Evolutionary conservation across 257 asterid genomes (phyloP).

Genomic region (Galeopsis tetrahit): DNA sequence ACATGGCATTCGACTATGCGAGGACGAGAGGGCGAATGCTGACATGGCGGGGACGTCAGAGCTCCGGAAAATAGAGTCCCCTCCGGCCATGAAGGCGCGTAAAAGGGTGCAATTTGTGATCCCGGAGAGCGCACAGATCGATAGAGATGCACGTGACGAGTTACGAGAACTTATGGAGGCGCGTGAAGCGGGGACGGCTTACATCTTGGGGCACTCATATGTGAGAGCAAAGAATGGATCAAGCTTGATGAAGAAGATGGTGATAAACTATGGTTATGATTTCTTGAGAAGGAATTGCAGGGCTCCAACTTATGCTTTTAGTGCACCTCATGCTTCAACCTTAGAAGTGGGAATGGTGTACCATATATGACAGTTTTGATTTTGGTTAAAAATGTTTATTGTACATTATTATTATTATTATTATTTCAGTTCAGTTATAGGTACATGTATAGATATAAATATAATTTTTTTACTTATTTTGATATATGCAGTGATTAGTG

Average conservation of each 20-base stretch:
- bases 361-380: conserved; percentile 52
- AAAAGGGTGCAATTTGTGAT: conserved; percentile 77
- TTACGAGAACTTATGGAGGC: conserved; percentile 80
- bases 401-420: conserved; percentile 21
- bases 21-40: conserved; percentile 36
- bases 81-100: conserved; percentile 37
- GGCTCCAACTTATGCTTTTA: conserved; percentile 63
- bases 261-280: conserved; percentile 77
- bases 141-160: conserved; percentile 54
- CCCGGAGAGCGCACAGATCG: conserved; percentile 70
- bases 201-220: conserved; percentile 83
- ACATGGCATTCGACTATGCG: conserved; percentile 48
- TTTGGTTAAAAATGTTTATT: conserved; percentile 4
- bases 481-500: conserved; percentile 12
- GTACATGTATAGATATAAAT: neutral
- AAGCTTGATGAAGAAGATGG: conserved; percentile 66
- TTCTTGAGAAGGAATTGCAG: conserved; percentile 88
- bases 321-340: conserved; percentile 85
- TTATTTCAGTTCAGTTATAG: conserved; percentile 13
- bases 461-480: conserved; percentile 3
- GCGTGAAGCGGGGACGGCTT: conserved; percentile 84
- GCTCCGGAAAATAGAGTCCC: conserved; percentile 49
- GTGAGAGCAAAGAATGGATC: conserved; percentile 88
- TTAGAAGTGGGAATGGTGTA: conserved; percentile 97
- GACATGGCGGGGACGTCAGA: conserved; percentile 54